These are phyloP conservation scores for Sordariomycetes sp. DNA, from an alignment of 2,329 filamentous ascomycete genomes.

Conservation along the genomic window DNA sequence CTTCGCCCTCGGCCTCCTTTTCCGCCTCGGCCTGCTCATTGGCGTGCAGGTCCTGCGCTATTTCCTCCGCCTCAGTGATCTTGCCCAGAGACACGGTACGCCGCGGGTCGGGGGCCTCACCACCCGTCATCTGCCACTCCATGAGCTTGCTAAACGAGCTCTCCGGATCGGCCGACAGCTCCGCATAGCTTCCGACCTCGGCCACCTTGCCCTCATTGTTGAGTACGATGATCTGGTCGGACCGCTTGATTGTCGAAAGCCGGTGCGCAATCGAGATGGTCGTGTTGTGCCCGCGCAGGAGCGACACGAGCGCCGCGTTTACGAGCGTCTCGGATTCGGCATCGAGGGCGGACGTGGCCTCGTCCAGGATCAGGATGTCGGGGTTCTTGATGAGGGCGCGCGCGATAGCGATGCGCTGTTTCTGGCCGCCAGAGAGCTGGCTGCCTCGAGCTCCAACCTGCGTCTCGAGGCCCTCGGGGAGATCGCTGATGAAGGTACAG, in stretches of 20 bases:
- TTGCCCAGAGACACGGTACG: constrained; percentile 19
- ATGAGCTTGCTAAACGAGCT: constrained; percentile 92
- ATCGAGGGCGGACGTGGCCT: constrained; percentile 90
- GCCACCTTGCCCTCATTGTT: constrained; percentile 78
- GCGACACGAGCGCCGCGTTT: constrained; percentile 70
- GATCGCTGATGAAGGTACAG: constrained; percentile 92
- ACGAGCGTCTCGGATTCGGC: constrained; percentile 95
- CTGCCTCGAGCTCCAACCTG: constrained; percentile 85
- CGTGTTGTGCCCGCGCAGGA: constrained; percentile 80
- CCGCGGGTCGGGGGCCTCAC: constrained; percentile 40
- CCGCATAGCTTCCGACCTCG: constrained; percentile 73
- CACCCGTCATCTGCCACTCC: constrained; percentile 96
- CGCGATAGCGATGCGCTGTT: constrained; percentile 95
- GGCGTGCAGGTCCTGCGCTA: constrained; percentile 33
- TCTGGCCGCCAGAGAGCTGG: constrained; percentile 90
- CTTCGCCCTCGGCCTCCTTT: constrained; percentile 13
- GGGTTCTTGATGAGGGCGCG: constrained; percentile 89
- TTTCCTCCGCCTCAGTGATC: constrained; percentile 37
- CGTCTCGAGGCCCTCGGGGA: constrained; percentile 90
- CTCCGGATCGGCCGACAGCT: constrained; percentile 57
- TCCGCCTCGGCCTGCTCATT: constrained; percentile 16
- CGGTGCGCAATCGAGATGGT: constrained; percentile 97
- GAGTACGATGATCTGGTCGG: constrained; percentile 87
- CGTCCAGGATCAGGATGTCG: constrained; percentile 91
- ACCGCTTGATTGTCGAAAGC: constrained; percentile 90